Evolutionary conservation across 768 basidiomycete species (phyloP), one percentile per base, ranked within the genome.

Genomic region (Mycena floridula): DNA sequence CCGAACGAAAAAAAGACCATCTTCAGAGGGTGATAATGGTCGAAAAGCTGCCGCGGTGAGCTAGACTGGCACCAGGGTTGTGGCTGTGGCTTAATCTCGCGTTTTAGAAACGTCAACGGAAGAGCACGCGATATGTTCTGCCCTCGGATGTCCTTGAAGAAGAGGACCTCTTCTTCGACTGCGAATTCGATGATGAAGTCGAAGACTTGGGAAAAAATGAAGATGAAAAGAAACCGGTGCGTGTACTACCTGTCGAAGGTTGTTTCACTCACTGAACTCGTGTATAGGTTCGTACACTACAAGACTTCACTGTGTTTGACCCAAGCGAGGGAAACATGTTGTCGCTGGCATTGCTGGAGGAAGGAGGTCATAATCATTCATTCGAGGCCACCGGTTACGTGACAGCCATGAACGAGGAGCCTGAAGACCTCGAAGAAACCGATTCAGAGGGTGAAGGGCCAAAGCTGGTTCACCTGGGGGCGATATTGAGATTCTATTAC

Each of bases 251-350:
- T n/a, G n/a, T n/a, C n/a, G n/a, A n/a, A n/a, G n/a, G n/a, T n/a
- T n/a, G n/a, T n/a, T n/a, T n/a, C n/a, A n/a, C n/a, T n/a, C n/a
- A n/a, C n/a, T n/a, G n/a, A n/a, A n/a, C n/a, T n/a, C n/a, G n/a
- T n/a, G n/a, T n/a, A n/a, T n/a, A n/a, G n/a, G n/a, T 76, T n/a
- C 74, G 85, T 3, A 50, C 73, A 7, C 65, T 89, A 4, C 66
- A 67, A 4, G 70, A 73, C 22, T 89, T 86, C 50, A 54, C 66
- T 1, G 67, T 88, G 37, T 87, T 82, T 54, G 80, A 88, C 43
- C 66, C 76, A 0, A 60, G 55, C 4, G 66, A 70, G 22, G 51
- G 59, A 9, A 67, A 70, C 15, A 57, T 82, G 51, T 62, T 81
- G 0, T 66, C 74, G 2, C 66, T 82, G 5, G 65, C 64, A 24